phyloP scores from a whole-genome alignment of 2,329 filamentous ascomycete genomes.

The Cladorrhinum sp. region DNA sequence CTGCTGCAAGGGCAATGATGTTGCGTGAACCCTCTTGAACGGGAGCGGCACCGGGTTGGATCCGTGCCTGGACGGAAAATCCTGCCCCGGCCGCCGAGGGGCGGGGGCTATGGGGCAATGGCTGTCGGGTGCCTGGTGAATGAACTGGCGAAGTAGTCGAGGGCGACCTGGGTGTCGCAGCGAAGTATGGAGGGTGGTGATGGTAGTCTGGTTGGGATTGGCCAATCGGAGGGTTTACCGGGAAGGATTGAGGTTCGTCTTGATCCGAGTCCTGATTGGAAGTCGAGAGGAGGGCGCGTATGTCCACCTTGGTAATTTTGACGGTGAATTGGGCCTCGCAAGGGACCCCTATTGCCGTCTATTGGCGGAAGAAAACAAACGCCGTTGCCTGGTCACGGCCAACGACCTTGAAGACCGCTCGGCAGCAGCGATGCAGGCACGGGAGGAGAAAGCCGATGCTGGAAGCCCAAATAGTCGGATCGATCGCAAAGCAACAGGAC shows the following conservation, averaged over 20 bases:
- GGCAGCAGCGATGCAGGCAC: constrained; percentile 22
- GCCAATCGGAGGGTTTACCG: neutral
- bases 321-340: constrained; percentile 40
- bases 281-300: constrained; percentile 51
- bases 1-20: neutral
- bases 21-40: neutral
- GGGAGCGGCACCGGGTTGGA: constrained; percentile 12
- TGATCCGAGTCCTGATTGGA: constrained; percentile 39
- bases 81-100: constrained; percentile 18
- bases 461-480: constrained; percentile 18
- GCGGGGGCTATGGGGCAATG: constrained; percentile 27
- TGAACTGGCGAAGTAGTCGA: constrained; percentile 22
- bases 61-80: neutral
- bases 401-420: constrained; percentile 25
- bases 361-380: constrained; percentile 12
- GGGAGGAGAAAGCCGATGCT: constrained; percentile 21
- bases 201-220: constrained; percentile 24
- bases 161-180: constrained; percentile 16
- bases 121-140: constrained; percentile 24
- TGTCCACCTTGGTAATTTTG: constrained; percentile 51
- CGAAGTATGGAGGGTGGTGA: constrained; percentile 2
- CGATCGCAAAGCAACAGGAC: constrained; percentile 19
- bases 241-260: constrained; percentile 28
- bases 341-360: constrained; percentile 33
- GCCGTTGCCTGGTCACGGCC: constrained; percentile 24